A percentile compares a stretch with the other conserved stretches of the same genome.
Evolutionary conservation across 2,329 filamentous ascomycete species (phyloP).

Genomic region (Colletotrichum cuscutae): DNA sequence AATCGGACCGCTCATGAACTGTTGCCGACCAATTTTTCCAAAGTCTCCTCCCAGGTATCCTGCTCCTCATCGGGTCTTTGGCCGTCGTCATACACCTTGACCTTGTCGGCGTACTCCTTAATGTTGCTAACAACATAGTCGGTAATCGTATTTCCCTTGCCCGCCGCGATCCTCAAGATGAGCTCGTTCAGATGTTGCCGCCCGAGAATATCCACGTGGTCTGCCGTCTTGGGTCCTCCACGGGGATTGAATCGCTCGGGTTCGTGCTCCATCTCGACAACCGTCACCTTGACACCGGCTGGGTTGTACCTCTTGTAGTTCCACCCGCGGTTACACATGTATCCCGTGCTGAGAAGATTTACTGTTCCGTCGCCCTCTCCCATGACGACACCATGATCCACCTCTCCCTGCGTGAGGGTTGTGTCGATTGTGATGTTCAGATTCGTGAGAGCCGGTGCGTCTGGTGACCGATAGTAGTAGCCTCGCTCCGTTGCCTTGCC

Average conservation of each 20-base stretch:
- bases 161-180: constrained; percentile 86
- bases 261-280: constrained; percentile 96
- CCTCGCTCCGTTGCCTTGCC: constrained; percentile 93
- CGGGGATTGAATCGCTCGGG: constrained; percentile 91
- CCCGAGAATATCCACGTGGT: constrained; percentile 97
- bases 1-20: background rate
- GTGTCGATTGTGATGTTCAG: constrained; percentile 82
- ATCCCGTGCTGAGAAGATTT: constrained; percentile 88
- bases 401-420: constrained; percentile 64
- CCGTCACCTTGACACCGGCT: constrained; percentile 80
- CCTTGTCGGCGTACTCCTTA: constrained; percentile 80
- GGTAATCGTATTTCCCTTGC: constrained; percentile 81
- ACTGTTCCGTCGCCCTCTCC: constrained; percentile 97
- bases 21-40: background rate
- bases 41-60: background rate
- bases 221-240: constrained; percentile 76
- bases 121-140: constrained; percentile 86
- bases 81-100: constrained; percentile 80
- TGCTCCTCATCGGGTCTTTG: constrained; percentile 20
- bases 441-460: constrained; percentile 71
- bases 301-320: constrained; percentile 94
- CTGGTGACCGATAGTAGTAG: constrained; percentile 85
- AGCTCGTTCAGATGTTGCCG: constrained; percentile 90
- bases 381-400: constrained; percentile 92
- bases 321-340: constrained; percentile 98